phyloP scores from a whole-genome alignment of 2,329 filamentous ascomycete genomes.

The Beauveria pseudobassiana region DNA sequence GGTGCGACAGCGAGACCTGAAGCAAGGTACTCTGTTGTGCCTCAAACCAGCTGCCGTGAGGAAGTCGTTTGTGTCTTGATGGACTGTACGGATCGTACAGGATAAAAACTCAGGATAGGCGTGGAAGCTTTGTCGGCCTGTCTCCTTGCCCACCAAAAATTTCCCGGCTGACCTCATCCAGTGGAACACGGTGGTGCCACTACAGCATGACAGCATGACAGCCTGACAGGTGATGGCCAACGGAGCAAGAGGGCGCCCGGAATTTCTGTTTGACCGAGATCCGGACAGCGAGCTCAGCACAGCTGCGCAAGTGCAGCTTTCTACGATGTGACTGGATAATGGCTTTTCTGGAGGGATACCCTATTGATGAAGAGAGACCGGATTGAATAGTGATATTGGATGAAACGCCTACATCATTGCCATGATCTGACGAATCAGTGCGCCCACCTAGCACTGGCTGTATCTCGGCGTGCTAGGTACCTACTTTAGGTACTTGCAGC shows the following conservation, averaged over 20 bases:
- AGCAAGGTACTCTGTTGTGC: background rate
- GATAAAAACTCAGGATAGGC: background rate
- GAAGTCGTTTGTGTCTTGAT: background rate
- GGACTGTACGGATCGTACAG: background rate
- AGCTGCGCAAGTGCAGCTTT: too few relatives aligned
- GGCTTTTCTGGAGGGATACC: too few relatives aligned
- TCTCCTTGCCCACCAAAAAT: slow-evolving; percentile 12
- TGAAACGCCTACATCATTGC: too few relatives aligned
- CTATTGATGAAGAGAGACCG: too few relatives aligned
- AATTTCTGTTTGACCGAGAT: slow-evolving; percentile 3
- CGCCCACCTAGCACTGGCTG: too few relatives aligned
- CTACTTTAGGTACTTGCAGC: background rate
- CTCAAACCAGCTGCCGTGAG: background rate
- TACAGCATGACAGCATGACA: background rate
- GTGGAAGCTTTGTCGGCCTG: background rate
- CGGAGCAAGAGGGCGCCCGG: background rate
- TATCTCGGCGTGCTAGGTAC: background rate
- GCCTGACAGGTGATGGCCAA: too few relatives aligned
- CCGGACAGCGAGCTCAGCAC: background rate
- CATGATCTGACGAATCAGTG: too few relatives aligned
- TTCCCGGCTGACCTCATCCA: slow-evolving; percentile 12
- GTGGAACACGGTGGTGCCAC: background rate
- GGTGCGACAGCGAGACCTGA: background rate
- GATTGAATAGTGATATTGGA: too few relatives aligned
- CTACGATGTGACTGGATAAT: too few relatives aligned